Conservation (phyloP, 768 basidiomycete genomes). For the Hemileccinum rubropunctum region DNA sequence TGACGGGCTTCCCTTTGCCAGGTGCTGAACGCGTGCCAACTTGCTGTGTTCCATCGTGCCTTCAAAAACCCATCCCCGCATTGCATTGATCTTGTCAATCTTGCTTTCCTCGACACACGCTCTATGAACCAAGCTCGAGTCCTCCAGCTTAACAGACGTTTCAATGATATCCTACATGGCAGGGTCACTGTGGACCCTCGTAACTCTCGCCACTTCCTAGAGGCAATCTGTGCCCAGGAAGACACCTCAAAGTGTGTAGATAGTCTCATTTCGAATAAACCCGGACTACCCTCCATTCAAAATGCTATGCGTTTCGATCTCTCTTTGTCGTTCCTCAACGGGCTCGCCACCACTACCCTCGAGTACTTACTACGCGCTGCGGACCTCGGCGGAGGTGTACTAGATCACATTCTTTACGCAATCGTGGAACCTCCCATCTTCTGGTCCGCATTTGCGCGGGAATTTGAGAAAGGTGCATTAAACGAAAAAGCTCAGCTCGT, state of each 20-base stretch:
- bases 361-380: constrained; percentile 39
- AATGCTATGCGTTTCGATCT: constrained; percentile 42
- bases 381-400: constrained; percentile 41
- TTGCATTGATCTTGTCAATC: background rate
- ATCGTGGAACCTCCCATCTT: constrained; percentile 55
- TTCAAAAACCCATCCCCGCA: background rate
- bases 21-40: background rate
- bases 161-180: constrained; percentile 35
- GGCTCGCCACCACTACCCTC: constrained; percentile 35
- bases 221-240: constrained; percentile 41
- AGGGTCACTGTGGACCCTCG: constrained; percentile 23
- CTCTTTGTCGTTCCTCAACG: constrained; percentile 43
- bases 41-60: constrained; percentile 2
- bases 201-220: constrained; percentile 39
- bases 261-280: constrained; percentile 33
- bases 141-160: constrained; percentile 33
- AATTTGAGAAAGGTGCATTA: constrained; percentile 34
- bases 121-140: constrained; percentile 17
- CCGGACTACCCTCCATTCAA: constrained; percentile 41
- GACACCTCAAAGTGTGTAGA: constrained; percentile 39
- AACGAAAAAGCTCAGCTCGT: constrained; percentile 34
- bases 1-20: background rate
- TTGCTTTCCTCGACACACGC: background rate
- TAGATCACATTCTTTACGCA: constrained; percentile 40
- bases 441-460: constrained; percentile 38